A percentile compares a stretch with the other conserved stretches of the same genome.
These are phyloP conservation scores for Candida insectalens DNA, from an alignment of 805 yeast species.

Conservation along the genomic window DNA sequence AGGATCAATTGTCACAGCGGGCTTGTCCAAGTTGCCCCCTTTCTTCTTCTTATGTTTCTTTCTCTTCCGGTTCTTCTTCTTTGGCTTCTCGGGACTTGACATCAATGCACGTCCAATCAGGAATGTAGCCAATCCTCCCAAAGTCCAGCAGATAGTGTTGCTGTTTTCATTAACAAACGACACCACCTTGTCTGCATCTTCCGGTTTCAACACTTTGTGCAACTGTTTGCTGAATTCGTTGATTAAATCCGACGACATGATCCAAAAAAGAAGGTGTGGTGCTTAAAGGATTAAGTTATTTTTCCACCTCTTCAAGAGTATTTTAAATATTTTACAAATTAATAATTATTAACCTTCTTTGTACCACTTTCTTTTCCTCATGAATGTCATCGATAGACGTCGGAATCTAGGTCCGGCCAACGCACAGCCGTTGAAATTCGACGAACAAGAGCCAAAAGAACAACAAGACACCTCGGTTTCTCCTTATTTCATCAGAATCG, in stretches of 20 bases:
- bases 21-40: conserved; percentile 1
- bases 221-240: background rate
- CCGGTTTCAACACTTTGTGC: conserved; percentile 1
- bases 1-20: conserved; percentile 9
- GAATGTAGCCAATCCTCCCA: conserved; percentile 8
- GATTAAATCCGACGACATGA: no score
- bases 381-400: conserved; percentile 59
- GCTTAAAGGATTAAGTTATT: no score
- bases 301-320: no score
- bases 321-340: no score
- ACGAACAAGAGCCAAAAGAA: conserved; percentile 1
- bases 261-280: no score
- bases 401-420: conserved; percentile 76
- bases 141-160: conserved; percentile 7
- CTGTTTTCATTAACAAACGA: conserved; percentile 10
- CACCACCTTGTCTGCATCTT: conserved; percentile 4
- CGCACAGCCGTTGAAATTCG: conserved; percentile 43
- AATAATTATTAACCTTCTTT: conserved; percentile 3
- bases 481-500: conserved; percentile 48
- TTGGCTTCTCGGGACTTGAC: conserved; percentile 2
- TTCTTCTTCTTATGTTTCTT: conserved; percentile 6
- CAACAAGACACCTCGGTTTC: conserved; percentile 8
- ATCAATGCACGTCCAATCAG: conserved; percentile 5
- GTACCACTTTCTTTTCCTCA: conserved; percentile 6
- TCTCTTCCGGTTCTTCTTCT: conserved; percentile 7